These are phyloP conservation scores for Triangularia verruculosa DNA, from an alignment of 2,329 filamentous ascomycete genomes.

Conservation along the genomic window DNA sequence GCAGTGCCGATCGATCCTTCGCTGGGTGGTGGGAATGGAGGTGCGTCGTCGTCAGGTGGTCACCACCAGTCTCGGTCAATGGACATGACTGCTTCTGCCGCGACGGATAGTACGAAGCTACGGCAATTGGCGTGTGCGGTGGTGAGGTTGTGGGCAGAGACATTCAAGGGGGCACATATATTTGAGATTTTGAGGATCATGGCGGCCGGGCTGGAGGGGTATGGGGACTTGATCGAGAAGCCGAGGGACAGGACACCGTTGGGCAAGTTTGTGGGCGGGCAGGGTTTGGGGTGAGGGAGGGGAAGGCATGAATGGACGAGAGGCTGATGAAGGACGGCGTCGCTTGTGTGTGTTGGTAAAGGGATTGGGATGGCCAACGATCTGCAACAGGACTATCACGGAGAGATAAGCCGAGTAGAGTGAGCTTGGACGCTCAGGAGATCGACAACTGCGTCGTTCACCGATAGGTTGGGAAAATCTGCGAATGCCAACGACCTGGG, in stretches of 20 bases:
- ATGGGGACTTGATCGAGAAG: constrained; percentile 56
- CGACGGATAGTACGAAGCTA: constrained; percentile 50
- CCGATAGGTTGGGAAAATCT: neutral
- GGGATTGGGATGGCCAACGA: neutral
- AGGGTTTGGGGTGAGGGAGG: constrained; percentile 22
- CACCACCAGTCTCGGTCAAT: constrained; percentile 37
- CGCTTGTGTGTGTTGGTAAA: too few species aligned
- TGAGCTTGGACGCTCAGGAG: too few species aligned
- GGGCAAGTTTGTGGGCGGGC: constrained; percentile 27
- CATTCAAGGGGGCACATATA: constrained; percentile 59
- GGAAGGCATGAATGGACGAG: neutral
- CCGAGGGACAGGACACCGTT: constrained; percentile 47
- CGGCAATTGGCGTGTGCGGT: constrained; percentile 57
- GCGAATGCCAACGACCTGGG: neutral
- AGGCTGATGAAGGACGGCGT: neutral
- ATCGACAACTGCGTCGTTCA: neutral
- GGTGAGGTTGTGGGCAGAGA: constrained; percentile 59
- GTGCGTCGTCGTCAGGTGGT: constrained; percentile 29
- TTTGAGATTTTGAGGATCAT: constrained; percentile 60
- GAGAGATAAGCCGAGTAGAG: neutral
- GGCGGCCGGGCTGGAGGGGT: constrained; percentile 54
- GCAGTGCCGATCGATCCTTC: constrained; percentile 59
- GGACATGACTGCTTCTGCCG: constrained; percentile 37
- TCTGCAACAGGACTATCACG: neutral
- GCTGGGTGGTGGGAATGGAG: constrained; percentile 43